Conservation (phyloP, 2,329 filamentous ascomycete species). For the Acrocalymma vagum region DNA sequence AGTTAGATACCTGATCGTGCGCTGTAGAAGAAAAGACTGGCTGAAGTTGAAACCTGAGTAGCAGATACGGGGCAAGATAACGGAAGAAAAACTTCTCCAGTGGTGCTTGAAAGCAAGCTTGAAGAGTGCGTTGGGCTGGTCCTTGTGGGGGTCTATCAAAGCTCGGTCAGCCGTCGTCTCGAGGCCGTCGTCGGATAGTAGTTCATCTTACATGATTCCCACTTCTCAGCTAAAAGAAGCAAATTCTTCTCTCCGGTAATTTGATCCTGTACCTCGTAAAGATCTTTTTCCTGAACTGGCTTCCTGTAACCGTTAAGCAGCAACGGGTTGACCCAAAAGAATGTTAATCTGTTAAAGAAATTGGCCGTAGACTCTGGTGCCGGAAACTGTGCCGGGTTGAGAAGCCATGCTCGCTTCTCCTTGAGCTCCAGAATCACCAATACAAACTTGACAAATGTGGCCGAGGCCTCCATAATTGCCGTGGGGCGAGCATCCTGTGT, state of each 20-base stretch:
- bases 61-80: slow-evolving; percentile 16
- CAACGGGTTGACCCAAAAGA: slow-evolving; percentile 24
- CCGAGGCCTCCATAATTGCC: slow-evolving; percentile 8
- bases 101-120: slow-evolving; percentile 17
- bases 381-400: slow-evolving; percentile 10
- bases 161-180: neutral
- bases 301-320: slow-evolving; percentile 16
- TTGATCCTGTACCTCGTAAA: slow-evolving; percentile 16
- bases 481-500: slow-evolving; percentile 9
- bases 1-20: slow-evolving; percentile 11
- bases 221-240: slow-evolving; percentile 14
- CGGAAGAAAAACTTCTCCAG: slow-evolving; percentile 14
- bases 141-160: slow-evolving; percentile 6
- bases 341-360: slow-evolving; percentile 19
- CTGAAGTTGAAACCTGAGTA: slow-evolving; percentile 19
- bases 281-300: slow-evolving; percentile 14
- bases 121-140: slow-evolving; percentile 13
- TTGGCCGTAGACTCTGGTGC: slow-evolving; percentile 21
- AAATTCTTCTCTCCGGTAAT: slow-evolving; percentile 18
- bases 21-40: slow-evolving; percentile 20
- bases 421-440: slow-evolving; percentile 17
- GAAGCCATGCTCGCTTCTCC: slow-evolving; percentile 17
- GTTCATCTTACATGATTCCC: slow-evolving; percentile 14
- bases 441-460: slow-evolving; percentile 14
- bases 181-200: neutral